Conservation (phyloP, 345 rosid species). For the Lagerstroemia speciosa region DNA sequence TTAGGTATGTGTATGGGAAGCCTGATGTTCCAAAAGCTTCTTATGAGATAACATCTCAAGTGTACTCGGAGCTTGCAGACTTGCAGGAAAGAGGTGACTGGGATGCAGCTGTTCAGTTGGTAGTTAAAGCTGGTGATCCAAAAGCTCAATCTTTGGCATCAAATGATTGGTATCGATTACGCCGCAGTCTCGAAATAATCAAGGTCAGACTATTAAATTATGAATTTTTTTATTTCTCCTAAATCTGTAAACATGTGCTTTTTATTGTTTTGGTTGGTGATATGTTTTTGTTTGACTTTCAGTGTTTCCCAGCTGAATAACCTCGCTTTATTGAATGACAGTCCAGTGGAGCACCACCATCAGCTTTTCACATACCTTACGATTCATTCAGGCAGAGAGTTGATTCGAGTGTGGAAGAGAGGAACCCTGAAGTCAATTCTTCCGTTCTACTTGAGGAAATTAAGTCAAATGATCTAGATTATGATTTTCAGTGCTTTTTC, state of each 20-base stretch:
- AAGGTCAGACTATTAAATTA: constrained; percentile 39
- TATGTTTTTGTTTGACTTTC: background rate
- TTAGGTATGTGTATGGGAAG: constrained; percentile 82
- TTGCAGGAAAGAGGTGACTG: constrained; percentile 52
- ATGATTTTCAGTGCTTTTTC: constrained; percentile 76
- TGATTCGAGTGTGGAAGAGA: constrained; percentile 21
- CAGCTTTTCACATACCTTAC: constrained; percentile 70
- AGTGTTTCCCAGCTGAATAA: background rate
- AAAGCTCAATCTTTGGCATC: constrained; percentile 50
- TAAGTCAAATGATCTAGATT: constrained; percentile 56
- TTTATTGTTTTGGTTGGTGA: background rate
- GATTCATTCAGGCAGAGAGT: constrained; percentile 55
- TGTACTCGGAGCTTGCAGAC: constrained; percentile 42
- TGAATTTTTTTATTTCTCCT: background rate
- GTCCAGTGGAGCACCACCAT: constrained; percentile 89
- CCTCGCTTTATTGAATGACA: constrained; percentile 31
- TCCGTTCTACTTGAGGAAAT: constrained; percentile 25
- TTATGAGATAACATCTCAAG: constrained; percentile 56
- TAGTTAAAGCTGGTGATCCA: constrained; percentile 69
- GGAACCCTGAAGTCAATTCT: constrained; percentile 19
- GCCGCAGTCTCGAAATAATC: constrained; percentile 92
- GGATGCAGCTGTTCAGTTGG: constrained; percentile 78
- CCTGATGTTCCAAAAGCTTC: constrained; percentile 88
- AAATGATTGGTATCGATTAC: constrained; percentile 85
- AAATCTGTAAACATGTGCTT: background rate